Base-by-base conservation (phyloP, 78 protist species). In the Mastigamoeba balamuthi region DNA sequence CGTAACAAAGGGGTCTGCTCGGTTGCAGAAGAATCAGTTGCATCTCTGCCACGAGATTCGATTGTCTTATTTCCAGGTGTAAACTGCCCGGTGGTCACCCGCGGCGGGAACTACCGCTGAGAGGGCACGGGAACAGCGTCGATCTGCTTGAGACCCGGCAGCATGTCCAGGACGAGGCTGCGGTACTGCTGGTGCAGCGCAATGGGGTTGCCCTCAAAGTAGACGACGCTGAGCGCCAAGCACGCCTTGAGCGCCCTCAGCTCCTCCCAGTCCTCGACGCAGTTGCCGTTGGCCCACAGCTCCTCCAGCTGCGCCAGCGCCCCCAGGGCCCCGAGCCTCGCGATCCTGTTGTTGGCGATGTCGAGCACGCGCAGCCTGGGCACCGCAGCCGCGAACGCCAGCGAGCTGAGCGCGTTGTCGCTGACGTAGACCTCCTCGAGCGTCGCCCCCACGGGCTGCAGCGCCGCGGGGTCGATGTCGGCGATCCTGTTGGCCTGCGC, bases 131-230 rank as follows among this genome's bases (percentile, higher is more conserved):
- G n/a, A n/a, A n/a, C n/a, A n/a, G 53, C 53, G 53, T 43, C 53
- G 28, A 43, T 6, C 53, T 43, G 53, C 25, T 43, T 43, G 28
- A 43, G 1, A 2, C 5, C 25, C 25, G 53, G 53, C 27, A 43
- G 53, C 28, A 1, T 10, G 28, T 10, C 28, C 27, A 8, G 27
- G 25, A 10, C 17, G 28, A 10, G 2, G 28, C 25, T 6, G 53
- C 53, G 53, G 53, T 43, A 43, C 53, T 6, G 53, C 25, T 1
- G 28, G 53, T 43, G 68, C 68, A 28, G 1, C 39, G 73, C 48
- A 28, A 72, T 72, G 33, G 76, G 76, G 65, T 72, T 72, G 76
- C 76, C 66, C 65, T 72, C 76, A 4, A 72, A n/a, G 39, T 72
- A 72, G 23, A 72, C 76, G 25, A 65, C 42, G 23, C 42, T 36